Base-by-base conservation (phyloP, 768 basidiomycete species). In the Podaxis sp. region DNA sequence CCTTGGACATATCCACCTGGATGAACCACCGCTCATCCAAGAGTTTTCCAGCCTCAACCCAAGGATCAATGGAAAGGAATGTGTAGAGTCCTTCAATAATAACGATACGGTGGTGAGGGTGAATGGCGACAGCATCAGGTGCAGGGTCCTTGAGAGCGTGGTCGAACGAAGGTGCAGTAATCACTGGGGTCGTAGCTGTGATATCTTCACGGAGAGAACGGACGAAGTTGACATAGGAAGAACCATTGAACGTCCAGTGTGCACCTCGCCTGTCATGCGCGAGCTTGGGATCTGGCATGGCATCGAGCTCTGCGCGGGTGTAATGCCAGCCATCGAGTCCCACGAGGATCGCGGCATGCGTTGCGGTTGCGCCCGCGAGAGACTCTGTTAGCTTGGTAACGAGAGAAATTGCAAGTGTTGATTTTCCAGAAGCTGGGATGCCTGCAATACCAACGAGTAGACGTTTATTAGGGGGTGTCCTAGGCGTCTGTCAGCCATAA, bases 281-380 rank as follows among this genome's bases (percentile, higher is more conserved):
- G 43, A 87, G 81, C 57, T 82, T 79, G 0, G 94, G 89, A 71
- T 97, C 87, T 13, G 86, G 84, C 70, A 95, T 82, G 22, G 76
- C 70, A 68, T 92, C 92, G 27, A 98, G 84, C 65, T 91, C 86
- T 3, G 85, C 82, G 24, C 93, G 85, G 17, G 91, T 84, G 63
- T 90, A 80, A 72, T 98, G 96, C 94, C 94, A 98, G 11, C 96
- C 96, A 70, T 98, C 96, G 41, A 94, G 78, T 6, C 90, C 85
- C 9, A 97, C 84, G 47, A 93, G 82, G 36, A 90, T 79, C 4
- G 87, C 91, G 15, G 72, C 63, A 29, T 65, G 71, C 12, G 43
- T 60, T 63, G 24, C 29, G 33, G 63, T 29, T 0, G 64, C 47
- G 38, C 58, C 53, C 36, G 33, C 64, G 56, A 82, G 74, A 24